Evolutionary conservation across 2,329 filamentous ascomycete species (phyloP), one percentile per base, ranked within the genome.

Genomic region (Alternaria angustiovoidea): DNA sequence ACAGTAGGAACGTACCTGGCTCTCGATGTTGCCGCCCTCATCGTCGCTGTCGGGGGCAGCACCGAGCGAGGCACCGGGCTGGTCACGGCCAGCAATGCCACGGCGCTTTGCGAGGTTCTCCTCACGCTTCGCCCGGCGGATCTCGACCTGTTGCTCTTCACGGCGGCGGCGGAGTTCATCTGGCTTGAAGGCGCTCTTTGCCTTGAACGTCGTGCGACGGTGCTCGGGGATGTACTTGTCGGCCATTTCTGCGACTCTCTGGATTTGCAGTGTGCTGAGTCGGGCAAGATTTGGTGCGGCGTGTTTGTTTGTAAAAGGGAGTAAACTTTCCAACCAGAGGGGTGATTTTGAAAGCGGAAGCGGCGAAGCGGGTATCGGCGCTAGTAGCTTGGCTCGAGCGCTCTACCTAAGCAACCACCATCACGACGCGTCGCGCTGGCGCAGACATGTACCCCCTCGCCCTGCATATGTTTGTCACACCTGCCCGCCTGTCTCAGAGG

Each of bases 171-270:
- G 93, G 70, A 99, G 90, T 85, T 99, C 95, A 81, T 99, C 95
- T 75, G 94, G 94, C 89, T 97, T 97, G 87, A 99, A 98, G 77
- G 93, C 93, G 83, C 92, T 94, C 88, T 97, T 97, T 57, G 95
- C 95, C 91, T 99, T 99, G 90, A 97, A 99, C 85, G 97, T 94
- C 70, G 93, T 97, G 79, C 95, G 94, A 81, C 95, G 93, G 86
- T 99, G 95, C 86, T 99, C 95, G 81, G 95, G 95, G 78, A 99
- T 99, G 86, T 97, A 99, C 78, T 95, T 92, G 82, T 99, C 95
- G 81, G 95, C 91, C 95, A 99, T 99, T 84, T 75, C 89, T 75
- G 68, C 69, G 67, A 64, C 66, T 54, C 60, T 60, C 61, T 68
- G 60, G 68, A 51, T 62, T 42, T 48, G 53, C 64, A 39, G 61